phyloP scores from a whole-genome alignment of 2,329 filamentous ascomycete genomes.

The Pestalotiopsis sp. region DNA sequence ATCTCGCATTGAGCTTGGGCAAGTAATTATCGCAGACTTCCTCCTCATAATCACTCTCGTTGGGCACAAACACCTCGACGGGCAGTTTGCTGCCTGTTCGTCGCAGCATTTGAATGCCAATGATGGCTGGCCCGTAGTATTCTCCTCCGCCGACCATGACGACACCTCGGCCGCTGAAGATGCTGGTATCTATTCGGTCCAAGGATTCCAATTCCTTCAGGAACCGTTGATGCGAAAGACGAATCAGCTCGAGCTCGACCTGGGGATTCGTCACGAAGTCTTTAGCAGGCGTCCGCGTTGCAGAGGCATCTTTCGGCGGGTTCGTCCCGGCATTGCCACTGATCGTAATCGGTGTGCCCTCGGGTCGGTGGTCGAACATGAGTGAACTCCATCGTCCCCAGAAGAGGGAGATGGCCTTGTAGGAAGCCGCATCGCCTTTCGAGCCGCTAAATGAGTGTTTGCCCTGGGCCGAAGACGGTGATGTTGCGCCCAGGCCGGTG shows the following conservation, averaged over 20 bases:
- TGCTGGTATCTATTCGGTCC: neutral
- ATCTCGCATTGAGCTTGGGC: constrained; percentile 39
- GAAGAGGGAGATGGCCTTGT: constrained; percentile 9
- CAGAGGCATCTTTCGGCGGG: neutral
- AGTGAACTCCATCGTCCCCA: constrained; percentile 11
- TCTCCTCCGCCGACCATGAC: constrained; percentile 21
- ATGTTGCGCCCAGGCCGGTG: neutral
- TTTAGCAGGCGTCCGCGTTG: neutral
- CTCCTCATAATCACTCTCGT: constrained; percentile 36
- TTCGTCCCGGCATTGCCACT: neutral
- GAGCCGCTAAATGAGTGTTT: neutral
- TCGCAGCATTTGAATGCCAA: constrained; percentile 43
- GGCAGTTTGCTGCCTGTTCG: constrained; percentile 39
- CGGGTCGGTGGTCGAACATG: constrained; percentile 11
- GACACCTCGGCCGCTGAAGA: constrained; percentile 14
- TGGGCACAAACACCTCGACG: constrained; percentile 42
- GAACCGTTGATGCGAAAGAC: neutral
- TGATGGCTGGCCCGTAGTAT: constrained; percentile 38
- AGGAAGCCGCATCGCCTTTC: neutral
- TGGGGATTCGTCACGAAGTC: constrained; percentile 6
- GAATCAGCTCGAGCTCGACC: constrained; percentile 1
- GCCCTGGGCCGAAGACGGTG: neutral
- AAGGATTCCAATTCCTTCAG: neutral
- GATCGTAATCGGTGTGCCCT: neutral
- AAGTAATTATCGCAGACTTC: constrained; percentile 39